Percentiles rank a stretch among this genome's conserved stretches.
Conservation (phyloP, 1,284 basidiomycete genomes). For the Hymenochaete sp. region DNA sequence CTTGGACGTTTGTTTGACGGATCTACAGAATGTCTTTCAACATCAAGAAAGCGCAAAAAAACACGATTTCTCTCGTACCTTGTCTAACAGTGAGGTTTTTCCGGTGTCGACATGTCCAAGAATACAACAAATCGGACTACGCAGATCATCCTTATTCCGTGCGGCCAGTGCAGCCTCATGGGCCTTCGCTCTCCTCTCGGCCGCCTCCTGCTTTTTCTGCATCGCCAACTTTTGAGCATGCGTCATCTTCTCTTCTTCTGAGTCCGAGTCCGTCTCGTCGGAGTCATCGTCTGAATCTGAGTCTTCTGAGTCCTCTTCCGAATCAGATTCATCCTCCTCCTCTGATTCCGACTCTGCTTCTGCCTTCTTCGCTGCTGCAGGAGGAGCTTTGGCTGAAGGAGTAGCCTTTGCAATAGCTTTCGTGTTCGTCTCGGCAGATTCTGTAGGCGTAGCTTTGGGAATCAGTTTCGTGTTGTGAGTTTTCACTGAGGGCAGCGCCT, state of each 20-base stretch:
- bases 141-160: conserved; percentile 82
- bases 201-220: conserved; percentile 78
- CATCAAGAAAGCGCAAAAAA: conserved; percentile 2
- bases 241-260: conserved; percentile 61
- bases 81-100: conserved; percentile 97
- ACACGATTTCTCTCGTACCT: conserved; percentile 42
- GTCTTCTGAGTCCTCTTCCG: conserved; percentile 34
- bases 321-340: conserved; percentile 29
- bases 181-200: conserved; percentile 71
- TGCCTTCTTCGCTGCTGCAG: conserved; percentile 20
- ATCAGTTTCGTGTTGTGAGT: background rate
- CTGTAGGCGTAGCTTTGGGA: conserved; percentile 2
- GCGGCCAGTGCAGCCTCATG: conserved; percentile 84
- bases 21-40: conserved; percentile 48
- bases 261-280: conserved; percentile 34
- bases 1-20: conserved; percentile 99
- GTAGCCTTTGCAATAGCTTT: conserved; percentile 22
- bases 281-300: conserved; percentile 34
- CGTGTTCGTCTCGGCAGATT: conserved; percentile 1
- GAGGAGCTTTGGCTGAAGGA: conserved; percentile 23
- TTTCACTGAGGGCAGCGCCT: conserved; percentile 1
- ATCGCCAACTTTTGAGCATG: conserved; percentile 59
- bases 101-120: conserved; percentile 99
- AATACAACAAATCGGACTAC: conserved; percentile 98
- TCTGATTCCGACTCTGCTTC: conserved; percentile 27